Evolutionary conservation across 495 filamentous ascomycete species (phyloP), one percentile per base, ranked within the genome.

Genomic region (Entonaema liquescens): DNA sequence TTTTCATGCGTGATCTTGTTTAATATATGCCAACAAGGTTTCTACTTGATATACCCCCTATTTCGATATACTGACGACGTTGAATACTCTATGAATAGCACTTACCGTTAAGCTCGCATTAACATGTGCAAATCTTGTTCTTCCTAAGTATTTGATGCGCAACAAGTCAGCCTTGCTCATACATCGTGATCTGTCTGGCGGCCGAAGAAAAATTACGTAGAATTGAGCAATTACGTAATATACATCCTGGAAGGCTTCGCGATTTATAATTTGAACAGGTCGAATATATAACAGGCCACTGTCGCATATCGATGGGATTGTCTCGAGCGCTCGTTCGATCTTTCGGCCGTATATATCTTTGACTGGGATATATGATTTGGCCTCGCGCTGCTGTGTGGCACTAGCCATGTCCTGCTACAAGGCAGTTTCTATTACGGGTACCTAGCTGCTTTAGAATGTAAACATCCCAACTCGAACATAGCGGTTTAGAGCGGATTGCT

Each of bases 401-500:
- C 60, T 55, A 15, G 49, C 49, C 49, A 33, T 50, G 49, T 5
- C 23, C 26, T 26, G 23, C 25, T 42, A 19, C 5, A 53, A 26
- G 23, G n/a, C n/a, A 3, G 42, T 12, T 21, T 23, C 17, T 53
- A 29, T 53, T 29, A 53, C 25, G 29, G 29, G 11, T 50, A 50
- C 53, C 12, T 28, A 17, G 21, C 49, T 65, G 29, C 29, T 38
- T 38, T 49, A 56, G 19, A 65, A 50, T 38, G 62, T 65, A 49
- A 65, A 65, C 29, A 65, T 64, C 36, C 25, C 13, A 7, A 36
- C 21, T 58, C 40, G 12, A 58, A 65, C 53, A 21, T 19, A 13
- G 31, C 23, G 29, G 36, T 33, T 60, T 35, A 54, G 47, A 59
- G 33, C 11, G 36, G 60, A 7, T 33, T 53, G 58, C 67, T 42